Base-by-base conservation (phyloP, 73 alveolate genomes). In the Stentor roeselii region DNA sequence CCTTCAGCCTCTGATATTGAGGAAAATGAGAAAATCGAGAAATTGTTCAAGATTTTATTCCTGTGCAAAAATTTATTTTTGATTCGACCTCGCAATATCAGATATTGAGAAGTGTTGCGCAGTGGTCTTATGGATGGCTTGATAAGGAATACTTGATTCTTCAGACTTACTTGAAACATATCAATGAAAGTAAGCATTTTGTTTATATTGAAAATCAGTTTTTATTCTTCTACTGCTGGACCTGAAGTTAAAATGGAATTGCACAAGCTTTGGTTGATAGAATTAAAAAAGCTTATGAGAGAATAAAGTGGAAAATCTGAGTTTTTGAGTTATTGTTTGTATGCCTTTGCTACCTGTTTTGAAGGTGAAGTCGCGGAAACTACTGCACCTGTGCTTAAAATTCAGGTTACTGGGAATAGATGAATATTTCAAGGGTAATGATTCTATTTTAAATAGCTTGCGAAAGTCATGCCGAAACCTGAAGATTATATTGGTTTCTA, bases 131-230 rank as follows among this genome's bases (percentile, higher is more conserved):
- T n/a, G 99, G 99, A 40, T 76, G 94, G 3, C 78, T 84, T 40
- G 82, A 91, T 78, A 90, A 96, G 27, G 99, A 97, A 90, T 75
- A 60, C 35, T 93, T 97, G 21, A 96, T 96, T 34, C 89, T 91
- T 59, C 85, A 89, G 38, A 98, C 97, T 3, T 96, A 96, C 85
- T 84, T 95, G 59, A 75, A 93, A 30, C 89, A 93, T 37, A 96
- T 96, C 14, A 90, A 91, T 38, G 84, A 91, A 58, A 75, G 99
- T 21, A 59, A 97, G 88, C 92, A 92, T 86, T 96, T 95, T 89
- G 88, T 97, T 60, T 97, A 96, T 88, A 97, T 97, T 1, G 99
- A 97, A 86, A 96, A 97, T 83, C 97, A 97, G 90, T 97, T 97
- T 93, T 97, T 96, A 92, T 83, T 90, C 93, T 2, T 93, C 92